These are phyloP conservation scores for Sapria himalayana DNA, from an alignment of 345 rosid genomes.

Conservation along the genomic window DNA sequence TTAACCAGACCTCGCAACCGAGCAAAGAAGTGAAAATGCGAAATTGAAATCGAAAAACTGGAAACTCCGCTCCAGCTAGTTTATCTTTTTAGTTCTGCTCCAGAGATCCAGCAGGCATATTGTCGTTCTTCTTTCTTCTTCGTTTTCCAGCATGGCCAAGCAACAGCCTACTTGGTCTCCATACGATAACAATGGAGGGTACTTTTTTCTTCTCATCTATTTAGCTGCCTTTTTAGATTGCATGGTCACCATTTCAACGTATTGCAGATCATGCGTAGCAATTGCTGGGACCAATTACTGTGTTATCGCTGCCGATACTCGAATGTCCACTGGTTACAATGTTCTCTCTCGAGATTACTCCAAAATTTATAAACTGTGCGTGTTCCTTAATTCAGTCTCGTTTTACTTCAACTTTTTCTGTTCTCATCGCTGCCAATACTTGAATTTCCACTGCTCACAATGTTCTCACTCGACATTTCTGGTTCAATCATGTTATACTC, in stretches of 20 bases:
- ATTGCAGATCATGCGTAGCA: slow-evolving; percentile 64
- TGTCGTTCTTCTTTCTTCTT: not conserved
- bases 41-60: too few species aligned
- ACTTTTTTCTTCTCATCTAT: slow-evolving; percentile 3
- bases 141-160: slow-evolving; percentile 35
- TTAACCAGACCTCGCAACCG: too few species aligned
- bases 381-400: not conserved
- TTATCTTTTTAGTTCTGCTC: too few species aligned
- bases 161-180: slow-evolving; percentile 74
- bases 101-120: too few species aligned
- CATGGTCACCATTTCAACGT: not conserved
- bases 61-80: too few species aligned
- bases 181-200: slow-evolving; percentile 99
- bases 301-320: slow-evolving; percentile 85
- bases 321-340: slow-evolving; percentile 88
- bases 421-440: not conserved
- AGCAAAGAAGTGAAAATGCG: too few species aligned
- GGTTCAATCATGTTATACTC: too few species aligned
- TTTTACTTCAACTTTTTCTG: not conserved
- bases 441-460: not conserved
- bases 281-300: slow-evolving; percentile 92
- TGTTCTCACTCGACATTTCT: not conserved
- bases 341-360: slow-evolving; percentile 86
- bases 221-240: not conserved
- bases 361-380: slow-evolving; percentile 61